Conservation (phyloP, 352 stramenopile genomes). For the Phytopythium chamaehyphon region DNA sequence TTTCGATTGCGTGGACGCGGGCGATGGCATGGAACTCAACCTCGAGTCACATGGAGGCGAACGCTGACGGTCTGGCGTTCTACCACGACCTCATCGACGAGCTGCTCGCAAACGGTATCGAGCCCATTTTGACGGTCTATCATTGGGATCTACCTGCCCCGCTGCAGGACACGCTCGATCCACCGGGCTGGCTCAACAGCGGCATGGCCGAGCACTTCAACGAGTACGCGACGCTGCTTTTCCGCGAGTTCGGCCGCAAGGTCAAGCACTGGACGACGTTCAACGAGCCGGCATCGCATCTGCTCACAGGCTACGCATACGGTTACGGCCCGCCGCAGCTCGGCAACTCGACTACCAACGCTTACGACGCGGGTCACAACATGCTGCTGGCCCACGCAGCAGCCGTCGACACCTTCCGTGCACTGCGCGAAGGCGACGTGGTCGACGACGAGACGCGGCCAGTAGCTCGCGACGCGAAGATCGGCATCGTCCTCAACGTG, state of each 20-base stretch:
- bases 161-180: conserved; percentile 75
- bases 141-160: conserved; percentile 93
- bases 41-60: conserved; percentile 43
- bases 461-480: conserved; percentile 42
- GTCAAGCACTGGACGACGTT: conserved; percentile 93
- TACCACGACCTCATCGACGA: conserved; percentile 90
- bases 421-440: conserved; percentile 20
- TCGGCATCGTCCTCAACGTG: conserved; percentile 90
- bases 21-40: conserved; percentile 79
- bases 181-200: conserved; percentile 63
- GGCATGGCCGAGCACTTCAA: conserved; percentile 61
- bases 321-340: conserved; percentile 40
- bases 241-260: conserved; percentile 86
- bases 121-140: conserved; percentile 92
- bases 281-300: conserved; percentile 89
- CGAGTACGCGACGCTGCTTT: conserved; percentile 89
- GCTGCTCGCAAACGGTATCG: conserved; percentile 69
- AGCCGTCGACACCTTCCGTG: conserved; percentile 78
- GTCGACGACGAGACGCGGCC: conserved; percentile 9
- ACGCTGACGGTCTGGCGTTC: conserved; percentile 88
- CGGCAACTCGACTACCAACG: conserved; percentile 33
- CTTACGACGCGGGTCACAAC: conserved; percentile 68
- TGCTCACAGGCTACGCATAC: conserved; percentile 83
- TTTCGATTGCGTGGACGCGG: conserved; percentile 85
- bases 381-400: conserved; percentile 89